Evolutionary conservation across 805 yeast genomes (phyloP).

Genomic region (Candida schatavii): DNA sequence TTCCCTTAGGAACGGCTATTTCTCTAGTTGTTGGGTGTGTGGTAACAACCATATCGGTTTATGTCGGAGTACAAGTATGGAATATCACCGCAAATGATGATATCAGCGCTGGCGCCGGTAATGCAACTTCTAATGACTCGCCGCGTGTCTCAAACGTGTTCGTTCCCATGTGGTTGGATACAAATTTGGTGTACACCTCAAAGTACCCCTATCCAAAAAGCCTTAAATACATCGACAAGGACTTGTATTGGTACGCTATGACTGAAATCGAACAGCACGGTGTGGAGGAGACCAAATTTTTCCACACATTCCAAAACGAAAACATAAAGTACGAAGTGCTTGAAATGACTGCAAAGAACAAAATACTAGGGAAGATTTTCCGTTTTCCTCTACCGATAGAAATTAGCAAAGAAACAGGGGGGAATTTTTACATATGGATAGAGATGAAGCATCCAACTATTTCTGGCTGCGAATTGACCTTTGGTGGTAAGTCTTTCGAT

Average conservation of each 20-base stretch:
- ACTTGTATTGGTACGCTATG: constrained; percentile 12
- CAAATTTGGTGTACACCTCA: constrained; percentile 24
- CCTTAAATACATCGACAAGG: constrained; percentile 24
- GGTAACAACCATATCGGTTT: not conserved
- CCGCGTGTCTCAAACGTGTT: too few relatives aligned
- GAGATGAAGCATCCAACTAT: constrained; percentile 27
- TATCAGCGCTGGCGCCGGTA: constrained; percentile 1
- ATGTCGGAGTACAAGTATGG: constrained; percentile 3
- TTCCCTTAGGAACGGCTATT: not conserved
- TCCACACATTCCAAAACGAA: constrained; percentile 15
- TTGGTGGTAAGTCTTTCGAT: constrained; percentile 7
- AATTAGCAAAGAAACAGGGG: constrained; percentile 1
- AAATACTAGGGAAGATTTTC: constrained; percentile 21
- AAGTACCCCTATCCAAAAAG: constrained; percentile 24
- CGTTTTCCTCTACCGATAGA: constrained; percentile 24
- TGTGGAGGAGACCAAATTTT: constrained; percentile 7
- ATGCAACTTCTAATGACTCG: too few relatives aligned
- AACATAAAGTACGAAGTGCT: constrained; percentile 26
- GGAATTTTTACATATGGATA: constrained; percentile 26
- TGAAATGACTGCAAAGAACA: constrained; percentile 21
- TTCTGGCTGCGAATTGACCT: constrained; percentile 25
- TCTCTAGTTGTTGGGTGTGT: not conserved
- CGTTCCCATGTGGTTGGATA: constrained; percentile 25
- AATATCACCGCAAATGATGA: not conserved
- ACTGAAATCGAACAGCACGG: constrained; percentile 10